A percentile compares a stretch with the other conserved stretches of the same genome.
These are phyloP conservation scores for Leptographium lundbergii DNA, from an alignment of 2,329 filamentous ascomycete species.

Conservation along the genomic window DNA sequence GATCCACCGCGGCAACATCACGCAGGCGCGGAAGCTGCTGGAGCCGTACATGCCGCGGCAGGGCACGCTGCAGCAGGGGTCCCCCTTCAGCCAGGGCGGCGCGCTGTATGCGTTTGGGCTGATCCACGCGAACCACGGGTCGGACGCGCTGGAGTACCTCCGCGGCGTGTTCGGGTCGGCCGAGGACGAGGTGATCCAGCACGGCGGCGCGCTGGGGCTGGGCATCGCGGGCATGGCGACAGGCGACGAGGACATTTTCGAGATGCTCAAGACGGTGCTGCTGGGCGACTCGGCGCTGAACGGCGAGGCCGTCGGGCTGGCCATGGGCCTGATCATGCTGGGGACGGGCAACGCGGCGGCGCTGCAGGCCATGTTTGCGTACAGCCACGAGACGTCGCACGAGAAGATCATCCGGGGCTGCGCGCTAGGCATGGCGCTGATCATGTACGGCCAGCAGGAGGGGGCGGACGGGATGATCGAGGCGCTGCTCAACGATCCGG, in stretches of 20 bases:
- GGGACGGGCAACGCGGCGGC: conserved; percentile 93
- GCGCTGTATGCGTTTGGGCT: conserved; percentile 90
- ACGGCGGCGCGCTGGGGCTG: conserved; percentile 86
- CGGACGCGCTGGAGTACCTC: conserved; percentile 73
- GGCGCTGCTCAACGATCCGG: conserved; percentile 81
- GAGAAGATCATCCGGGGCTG: conserved; percentile 97
- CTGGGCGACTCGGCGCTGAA: conserved; percentile 94
- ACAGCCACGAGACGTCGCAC: conserved; percentile 94
- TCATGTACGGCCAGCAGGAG: conserved; percentile 96
- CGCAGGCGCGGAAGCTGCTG: conserved; percentile 82
- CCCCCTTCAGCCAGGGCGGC: conserved; percentile 90
- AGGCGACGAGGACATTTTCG: conserved; percentile 79
- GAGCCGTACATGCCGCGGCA: conserved; percentile 86
- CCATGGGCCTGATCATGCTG: conserved; percentile 97
- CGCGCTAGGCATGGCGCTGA: conserved; percentile 90
- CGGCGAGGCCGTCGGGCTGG: conserved; percentile 86
- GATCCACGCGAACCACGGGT: conserved; percentile 95
- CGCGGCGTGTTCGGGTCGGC: conserved; percentile 62
- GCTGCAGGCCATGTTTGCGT: conserved; percentile 92
- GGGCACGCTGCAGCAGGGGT: conserved; percentile 62
- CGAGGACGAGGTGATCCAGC: conserved; percentile 87
- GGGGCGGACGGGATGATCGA: conserved; percentile 90
- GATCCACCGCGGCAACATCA: conserved; percentile 90
- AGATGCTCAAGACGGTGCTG: conserved; percentile 77
- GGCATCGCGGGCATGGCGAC: conserved; percentile 98